These are phyloP conservation scores for Ramaria rubella DNA, from an alignment of 768 basidiomycete species.

Conservation along the genomic window DNA sequence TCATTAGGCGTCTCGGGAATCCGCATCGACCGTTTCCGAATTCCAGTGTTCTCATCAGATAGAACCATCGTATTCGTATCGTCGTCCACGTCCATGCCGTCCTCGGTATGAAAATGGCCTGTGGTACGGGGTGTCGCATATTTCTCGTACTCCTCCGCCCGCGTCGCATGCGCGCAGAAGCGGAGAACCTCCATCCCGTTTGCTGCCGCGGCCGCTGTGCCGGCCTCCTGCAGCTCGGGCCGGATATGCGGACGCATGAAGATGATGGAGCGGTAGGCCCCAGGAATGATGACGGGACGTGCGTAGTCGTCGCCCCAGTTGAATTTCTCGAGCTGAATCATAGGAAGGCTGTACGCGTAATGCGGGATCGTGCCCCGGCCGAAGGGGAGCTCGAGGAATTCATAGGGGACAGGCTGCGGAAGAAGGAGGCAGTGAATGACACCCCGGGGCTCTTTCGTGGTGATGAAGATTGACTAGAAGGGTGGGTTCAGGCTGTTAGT, in stretches of 20 bases:
- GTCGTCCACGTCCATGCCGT: neutral
- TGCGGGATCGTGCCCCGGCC: neutral
- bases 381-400: neutral
- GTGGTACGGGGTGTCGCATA: neutral
- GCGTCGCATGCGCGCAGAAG: neutral
- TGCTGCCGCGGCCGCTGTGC: neutral
- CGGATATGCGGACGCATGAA: neutral
- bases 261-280: slow-evolving; percentile 7
- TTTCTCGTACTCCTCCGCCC: neutral
- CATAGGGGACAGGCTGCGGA: neutral
- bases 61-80: neutral
- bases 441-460: neutral
- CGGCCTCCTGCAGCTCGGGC: neutral
- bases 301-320: neutral
- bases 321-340: neutral
- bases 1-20: neutral
- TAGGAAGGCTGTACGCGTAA: slow-evolving; percentile 1
- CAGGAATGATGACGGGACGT: slow-evolving; percentile 1
- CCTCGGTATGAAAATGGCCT: neutral
- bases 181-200: neutral
- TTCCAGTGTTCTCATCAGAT: neutral
- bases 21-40: neutral
- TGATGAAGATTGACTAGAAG: slow-evolving; percentile 1
- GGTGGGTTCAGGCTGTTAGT: neutral
- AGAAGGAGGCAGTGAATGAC: slow-evolving; percentile 1